Conservation (phyloP, 352 stramenopile species). For the Phytopythium litorale region DNA sequence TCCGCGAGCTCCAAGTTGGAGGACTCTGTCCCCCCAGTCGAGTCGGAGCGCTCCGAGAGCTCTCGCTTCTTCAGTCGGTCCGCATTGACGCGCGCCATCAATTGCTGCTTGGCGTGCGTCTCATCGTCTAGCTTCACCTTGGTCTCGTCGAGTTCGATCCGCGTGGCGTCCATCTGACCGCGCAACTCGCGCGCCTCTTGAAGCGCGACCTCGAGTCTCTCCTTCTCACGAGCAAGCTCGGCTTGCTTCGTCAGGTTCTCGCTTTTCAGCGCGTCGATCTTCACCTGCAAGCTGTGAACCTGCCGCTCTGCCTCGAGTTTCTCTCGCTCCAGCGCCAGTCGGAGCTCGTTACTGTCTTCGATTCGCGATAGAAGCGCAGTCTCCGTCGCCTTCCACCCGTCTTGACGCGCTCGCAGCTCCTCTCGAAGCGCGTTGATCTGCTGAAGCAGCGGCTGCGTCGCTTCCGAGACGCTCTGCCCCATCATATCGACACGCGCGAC, state of each 20-base stretch:
- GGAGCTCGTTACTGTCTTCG: constrained; percentile 28
- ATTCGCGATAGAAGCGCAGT: constrained; percentile 36
- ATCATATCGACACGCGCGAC: constrained; percentile 64
- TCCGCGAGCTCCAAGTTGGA: constrained; percentile 34
- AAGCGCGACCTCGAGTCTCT: constrained; percentile 21
- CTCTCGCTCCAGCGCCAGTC: constrained; percentile 33
- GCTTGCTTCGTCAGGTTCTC: constrained; percentile 22
- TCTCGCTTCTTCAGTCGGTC: constrained; percentile 8
- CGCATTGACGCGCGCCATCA: constrained; percentile 25
- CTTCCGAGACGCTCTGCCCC: constrained; percentile 61
- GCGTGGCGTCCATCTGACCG: constrained; percentile 33
- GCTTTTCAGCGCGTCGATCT: constrained; percentile 32
- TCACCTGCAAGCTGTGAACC: constrained; percentile 25
- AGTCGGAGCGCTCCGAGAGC: constrained; percentile 10
- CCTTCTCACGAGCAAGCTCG: constrained; percentile 30
- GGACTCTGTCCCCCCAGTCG: constrained; percentile 8
- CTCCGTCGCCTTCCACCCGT: constrained; percentile 55
- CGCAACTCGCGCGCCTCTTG: constrained; percentile 35
- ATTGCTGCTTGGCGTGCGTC: constrained; percentile 27
- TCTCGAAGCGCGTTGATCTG: constrained; percentile 72
- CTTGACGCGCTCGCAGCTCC: constrained; percentile 52
- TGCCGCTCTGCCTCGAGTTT: constrained; percentile 35
- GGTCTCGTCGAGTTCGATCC: constrained; percentile 49
- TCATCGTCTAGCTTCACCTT: constrained; percentile 37
- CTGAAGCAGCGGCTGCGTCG: constrained; percentile 67